These are phyloP conservation scores for Medicago ruthenica DNA, from an alignment of 306 rosid species.

Conservation along the genomic window DNA sequence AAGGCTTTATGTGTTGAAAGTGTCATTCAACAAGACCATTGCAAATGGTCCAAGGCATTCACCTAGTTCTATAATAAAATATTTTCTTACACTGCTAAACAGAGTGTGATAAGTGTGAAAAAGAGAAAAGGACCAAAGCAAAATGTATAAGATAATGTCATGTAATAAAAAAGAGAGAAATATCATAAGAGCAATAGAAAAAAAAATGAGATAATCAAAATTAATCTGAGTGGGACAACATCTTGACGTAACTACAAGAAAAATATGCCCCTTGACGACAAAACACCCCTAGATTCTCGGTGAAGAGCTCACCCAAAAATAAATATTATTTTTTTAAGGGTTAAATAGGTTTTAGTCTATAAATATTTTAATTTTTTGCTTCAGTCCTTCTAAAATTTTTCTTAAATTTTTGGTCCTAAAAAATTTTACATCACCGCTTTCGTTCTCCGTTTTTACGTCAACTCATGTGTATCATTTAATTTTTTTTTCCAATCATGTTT, in stretches of 20 bases:
- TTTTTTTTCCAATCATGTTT: too few species aligned
- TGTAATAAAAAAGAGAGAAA: background rate
- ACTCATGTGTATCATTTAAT: too few species aligned
- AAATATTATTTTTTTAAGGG: too few species aligned
- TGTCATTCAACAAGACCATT: too few species aligned
- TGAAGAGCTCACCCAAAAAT: slow-evolving; percentile 3
- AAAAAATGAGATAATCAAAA: background rate
- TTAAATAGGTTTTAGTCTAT: too few species aligned
- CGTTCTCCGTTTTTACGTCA: too few species aligned
- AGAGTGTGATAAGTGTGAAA: background rate
- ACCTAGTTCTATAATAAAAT: background rate
- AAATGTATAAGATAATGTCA: background rate
- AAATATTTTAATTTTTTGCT: too few species aligned
- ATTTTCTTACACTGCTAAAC: background rate
- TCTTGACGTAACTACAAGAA: background rate
- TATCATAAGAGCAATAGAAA: background rate
- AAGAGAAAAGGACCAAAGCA: background rate
- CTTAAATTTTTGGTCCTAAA: too few species aligned
- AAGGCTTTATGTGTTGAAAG: too few species aligned
- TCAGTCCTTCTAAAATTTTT: too few species aligned
- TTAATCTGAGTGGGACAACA: background rate
- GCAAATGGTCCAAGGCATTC: too few species aligned
- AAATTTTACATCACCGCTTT: too few species aligned
- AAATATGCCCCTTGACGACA: slow-evolving; percentile 25
- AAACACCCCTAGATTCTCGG: slow-evolving; percentile 41